phyloP scores from a whole-genome alignment of 176 grass and related monocot genomes.

The Bromus sterilis region DNA sequence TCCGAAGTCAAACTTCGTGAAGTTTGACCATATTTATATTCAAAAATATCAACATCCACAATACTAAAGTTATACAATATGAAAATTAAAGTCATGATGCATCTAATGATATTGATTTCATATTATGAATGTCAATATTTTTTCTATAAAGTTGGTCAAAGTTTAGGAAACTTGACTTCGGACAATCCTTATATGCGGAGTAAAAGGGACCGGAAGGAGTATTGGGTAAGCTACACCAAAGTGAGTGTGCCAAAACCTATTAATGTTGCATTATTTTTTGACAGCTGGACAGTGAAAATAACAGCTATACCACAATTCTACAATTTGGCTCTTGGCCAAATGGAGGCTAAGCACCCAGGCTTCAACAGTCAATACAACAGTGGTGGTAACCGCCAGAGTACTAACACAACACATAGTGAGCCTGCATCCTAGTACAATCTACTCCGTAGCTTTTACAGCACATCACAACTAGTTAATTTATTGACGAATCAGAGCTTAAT shows the following conservation, averaged over 20 bases:
- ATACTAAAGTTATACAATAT: no score
- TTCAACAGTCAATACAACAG: not conserved
- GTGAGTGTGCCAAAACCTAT: not conserved
- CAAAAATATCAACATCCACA: no score
- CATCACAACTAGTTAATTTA: not conserved
- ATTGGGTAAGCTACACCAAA: not conserved
- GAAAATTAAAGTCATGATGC: no score
- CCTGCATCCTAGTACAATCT: not conserved
- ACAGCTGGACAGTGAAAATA: not conserved
- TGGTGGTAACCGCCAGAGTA: not conserved
- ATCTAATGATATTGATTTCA: no score
- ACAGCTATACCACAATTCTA: not conserved
- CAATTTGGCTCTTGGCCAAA: not conserved
- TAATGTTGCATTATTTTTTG: not conserved
- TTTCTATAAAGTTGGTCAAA: no score
- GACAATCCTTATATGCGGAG: no score
- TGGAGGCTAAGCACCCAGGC: not conserved
- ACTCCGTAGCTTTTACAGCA: not conserved
- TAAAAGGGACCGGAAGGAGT: no score
- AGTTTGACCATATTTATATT: no score
- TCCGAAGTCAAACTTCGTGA: no score
- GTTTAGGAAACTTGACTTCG: no score
- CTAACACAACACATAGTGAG: not conserved
- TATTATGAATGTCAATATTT: no score
- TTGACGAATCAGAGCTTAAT: not conserved